Conservation (phyloP, 1,284 basidiomycete species). For the Malassezia sp. region DNA sequence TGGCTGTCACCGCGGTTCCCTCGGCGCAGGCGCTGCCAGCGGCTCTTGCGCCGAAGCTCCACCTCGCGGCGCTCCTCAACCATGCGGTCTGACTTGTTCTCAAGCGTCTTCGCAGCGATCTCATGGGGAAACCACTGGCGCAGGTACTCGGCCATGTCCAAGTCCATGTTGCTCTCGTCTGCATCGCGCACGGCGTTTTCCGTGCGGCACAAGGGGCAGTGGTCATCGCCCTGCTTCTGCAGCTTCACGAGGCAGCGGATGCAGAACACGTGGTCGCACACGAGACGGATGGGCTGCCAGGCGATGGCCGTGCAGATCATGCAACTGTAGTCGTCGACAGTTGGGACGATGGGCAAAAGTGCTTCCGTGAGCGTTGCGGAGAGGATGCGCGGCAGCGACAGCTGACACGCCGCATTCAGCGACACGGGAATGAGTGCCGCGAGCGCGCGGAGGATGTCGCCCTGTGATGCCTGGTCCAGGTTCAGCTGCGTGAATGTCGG, state of each 20-base stretch:
- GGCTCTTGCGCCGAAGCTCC: constrained; percentile 3
- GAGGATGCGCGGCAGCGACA: constrained; percentile 60
- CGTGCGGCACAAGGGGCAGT: constrained; percentile 68
- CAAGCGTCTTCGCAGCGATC: constrained; percentile 61
- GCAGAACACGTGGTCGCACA: constrained; percentile 82
- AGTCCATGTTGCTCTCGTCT: constrained; percentile 56
- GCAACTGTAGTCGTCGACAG: constrained; percentile 60
- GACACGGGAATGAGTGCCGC: constrained; percentile 2
- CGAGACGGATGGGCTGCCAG: constrained; percentile 57
- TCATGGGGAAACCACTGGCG: constrained; percentile 85
- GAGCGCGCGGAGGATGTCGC: constrained; percentile 4
- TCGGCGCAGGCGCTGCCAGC: background rate
- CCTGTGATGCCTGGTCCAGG: constrained; percentile 1
- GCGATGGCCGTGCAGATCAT: constrained; percentile 48
- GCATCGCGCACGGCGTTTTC: constrained; percentile 33
- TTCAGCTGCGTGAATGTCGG: constrained; percentile 3
- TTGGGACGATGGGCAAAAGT: constrained; percentile 69
- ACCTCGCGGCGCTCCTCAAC: constrained; percentile 59
- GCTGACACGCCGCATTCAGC: constrained; percentile 4
- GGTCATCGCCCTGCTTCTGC: constrained; percentile 66
- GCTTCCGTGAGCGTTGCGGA: constrained; percentile 75
- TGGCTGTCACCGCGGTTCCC: background rate
- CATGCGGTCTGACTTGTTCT: constrained; percentile 66
- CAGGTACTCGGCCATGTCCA: constrained; percentile 71
- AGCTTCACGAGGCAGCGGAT: constrained; percentile 82